Base-by-base conservation (phyloP, 2,329 filamentous ascomycete species). In the Arthroderma sp. region DNA sequence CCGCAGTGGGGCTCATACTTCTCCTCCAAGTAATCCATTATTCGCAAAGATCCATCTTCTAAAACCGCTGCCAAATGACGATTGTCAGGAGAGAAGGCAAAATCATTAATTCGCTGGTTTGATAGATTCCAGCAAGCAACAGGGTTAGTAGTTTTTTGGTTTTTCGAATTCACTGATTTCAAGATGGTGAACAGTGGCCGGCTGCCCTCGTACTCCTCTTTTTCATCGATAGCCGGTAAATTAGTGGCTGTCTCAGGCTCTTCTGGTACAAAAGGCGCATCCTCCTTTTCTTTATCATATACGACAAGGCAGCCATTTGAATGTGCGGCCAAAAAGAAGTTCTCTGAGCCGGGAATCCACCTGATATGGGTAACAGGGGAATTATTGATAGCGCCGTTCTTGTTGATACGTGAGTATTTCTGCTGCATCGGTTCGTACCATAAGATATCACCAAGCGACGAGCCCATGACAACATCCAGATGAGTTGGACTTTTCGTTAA, bases 391-490 rank as follows among this genome's bases (percentile, higher is more conserved):
- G 83, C 76, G 27, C 89, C 89, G 61, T 96, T 96, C 68, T 98
- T 98, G 61, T 98, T 98, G 56, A 98, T 73, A 15, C 91, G 80
- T 3, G 86, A 85, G 63, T 98, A 98, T 60, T 93, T 87, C 57
- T 96, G 89, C 34, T 87, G 89, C 57, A 95, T 85, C 7, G 91
- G 88, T 64, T 98, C 91, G 71, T 91, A 96, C 91, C 91, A 98
- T 50, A 98, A 89, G 40, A 98, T 87, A 62, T 98, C 91, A 34
- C 88, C 87, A 0, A 88, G 93, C 5, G 89, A 95, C 58, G 94
- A 96, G 1, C 91, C 91, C 79, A 98, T 84, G 46, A 94, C 80
- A 15, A 98, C 72, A 60, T 98, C 91, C 36, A 98, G 73, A 58
- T 96, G 89, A 4, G 74, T 78, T 3, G 75, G 60, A 42, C 78